Base-by-base conservation (phyloP, 345 rosid genomes). In the Cardiospermum halicacabum region DNA sequence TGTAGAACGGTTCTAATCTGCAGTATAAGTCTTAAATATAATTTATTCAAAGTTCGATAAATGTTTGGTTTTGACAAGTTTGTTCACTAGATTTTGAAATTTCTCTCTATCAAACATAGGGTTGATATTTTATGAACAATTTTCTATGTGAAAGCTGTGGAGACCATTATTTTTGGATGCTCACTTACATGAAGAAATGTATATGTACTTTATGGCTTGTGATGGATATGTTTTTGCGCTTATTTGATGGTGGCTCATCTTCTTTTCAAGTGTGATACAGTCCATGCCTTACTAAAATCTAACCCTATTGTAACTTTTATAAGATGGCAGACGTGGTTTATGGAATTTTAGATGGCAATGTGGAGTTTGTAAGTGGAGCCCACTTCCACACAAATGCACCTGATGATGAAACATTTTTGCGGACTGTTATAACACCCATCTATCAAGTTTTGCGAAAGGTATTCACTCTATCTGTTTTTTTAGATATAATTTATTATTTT, bases 271-370 rank as follows among this genome's bases (percentile, higher is more conserved):
- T 66, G 40, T 3, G 30, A 64, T 36, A 32, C 50, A 61, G 42
- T 62, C 43, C 64, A 32, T 53, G 65, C 13, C 18, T 48, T 19
- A 49, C 31, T 64, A 27, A 34, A 64, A 77, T n/a, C 50, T 77
- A 64, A 75, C 65, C 36, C 6, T 58, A 53, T 70, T 74, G 43
- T 65, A 71, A 62, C 62, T 57, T 73, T 43, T 48, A 24, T 67
- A 59, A 95, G 99, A 95, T 95, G 99, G 97, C 96, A 36, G 39
- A 74, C 53, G 85, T 69, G 8, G 86, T 95, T 69, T 72, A 63
- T 65, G 88, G 79, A 71, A 75, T 84, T 69, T 73, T 91, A 57
- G 60, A 64, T 64, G 51, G 83, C 60, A 77, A 89, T 65, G 87
- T 71, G 56, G 76, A 71, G 56, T 72, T 75, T 60, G 89, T 82